phyloP scores from a whole-genome alignment of 805 yeast genomes.

The Yamadazyma kitorensis region DNA sequence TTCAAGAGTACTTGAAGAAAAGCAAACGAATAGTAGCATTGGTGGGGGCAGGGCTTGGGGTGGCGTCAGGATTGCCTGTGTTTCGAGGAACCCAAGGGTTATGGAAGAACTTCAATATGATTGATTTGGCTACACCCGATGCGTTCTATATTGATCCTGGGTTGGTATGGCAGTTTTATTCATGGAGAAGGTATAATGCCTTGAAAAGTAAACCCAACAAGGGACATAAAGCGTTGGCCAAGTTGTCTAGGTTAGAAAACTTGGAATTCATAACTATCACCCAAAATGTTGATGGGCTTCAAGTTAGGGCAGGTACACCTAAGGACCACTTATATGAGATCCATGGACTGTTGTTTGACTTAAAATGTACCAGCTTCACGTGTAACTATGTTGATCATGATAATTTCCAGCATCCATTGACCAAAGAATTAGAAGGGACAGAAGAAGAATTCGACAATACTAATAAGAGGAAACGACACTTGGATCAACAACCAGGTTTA shows the following conservation, averaged over 20 bases:
- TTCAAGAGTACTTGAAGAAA: slow-evolving; percentile 48
- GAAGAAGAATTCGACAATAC: slow-evolving; percentile 30
- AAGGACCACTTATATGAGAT: slow-evolving; percentile 55
- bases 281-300: slow-evolving; percentile 81
- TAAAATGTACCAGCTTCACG: slow-evolving; percentile 71
- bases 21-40: slow-evolving; percentile 56
- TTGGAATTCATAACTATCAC: slow-evolving; percentile 61
- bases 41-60: slow-evolving; percentile 84
- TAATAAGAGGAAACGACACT: slow-evolving; percentile 10
- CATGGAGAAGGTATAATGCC: slow-evolving; percentile 64
- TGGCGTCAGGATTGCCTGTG: slow-evolving; percentile 72
- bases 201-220: slow-evolving; percentile 65
- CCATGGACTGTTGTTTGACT: slow-evolving; percentile 75
- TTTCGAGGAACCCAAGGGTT: slow-evolving; percentile 70
- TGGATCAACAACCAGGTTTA: slow-evolving; percentile 9
- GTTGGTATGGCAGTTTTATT: slow-evolving; percentile 86
- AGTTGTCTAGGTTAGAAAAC: slow-evolving; percentile 42
- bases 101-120: slow-evolving; percentile 75
- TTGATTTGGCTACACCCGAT: slow-evolving; percentile 88
- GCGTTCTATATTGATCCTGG: slow-evolving; percentile 83
- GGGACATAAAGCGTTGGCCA: slow-evolving; percentile 71
- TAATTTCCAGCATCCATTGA: slow-evolving; percentile 57
- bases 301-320: slow-evolving; percentile 63
- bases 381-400: slow-evolving; percentile 61
- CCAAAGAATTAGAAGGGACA: slow-evolving; percentile 46